A percentile compares a stretch with the other conserved stretches of the same genome.
These are phyloP conservation scores for Chrysosphaeria jannelii DNA, from an alignment of 2,329 filamentous ascomycete genomes.

Conservation along the genomic window DNA sequence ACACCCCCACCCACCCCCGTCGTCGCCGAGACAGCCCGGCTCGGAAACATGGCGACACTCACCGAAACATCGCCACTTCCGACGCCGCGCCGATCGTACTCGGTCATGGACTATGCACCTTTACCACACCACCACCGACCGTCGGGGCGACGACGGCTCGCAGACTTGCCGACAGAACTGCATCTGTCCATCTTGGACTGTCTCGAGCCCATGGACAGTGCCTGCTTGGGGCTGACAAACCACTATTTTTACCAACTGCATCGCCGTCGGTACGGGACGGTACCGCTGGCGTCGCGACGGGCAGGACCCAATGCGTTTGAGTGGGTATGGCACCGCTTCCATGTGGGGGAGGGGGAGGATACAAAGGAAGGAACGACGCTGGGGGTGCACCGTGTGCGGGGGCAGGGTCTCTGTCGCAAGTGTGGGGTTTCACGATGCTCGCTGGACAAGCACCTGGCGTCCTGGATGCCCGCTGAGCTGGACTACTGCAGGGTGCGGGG, in stretches of 20 bases:
- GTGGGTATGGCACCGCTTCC: slow-evolving; percentile 22
- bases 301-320: slow-evolving; percentile 30
- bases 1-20: slow-evolving; percentile 5
- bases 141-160: slow-evolving; percentile 15
- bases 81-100: slow-evolving; percentile 19
- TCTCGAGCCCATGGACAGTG: slow-evolving; percentile 32
- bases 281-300: slow-evolving; percentile 25
- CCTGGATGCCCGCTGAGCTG: slow-evolving; percentile 23
- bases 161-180: slow-evolving; percentile 25
- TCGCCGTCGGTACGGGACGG: slow-evolving; percentile 20
- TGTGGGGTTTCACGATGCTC: slow-evolving; percentile 30
- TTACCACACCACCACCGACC: slow-evolving; percentile 18
- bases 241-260: slow-evolving; percentile 27
- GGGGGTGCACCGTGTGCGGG: slow-evolving; percentile 19
- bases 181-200: slow-evolving; percentile 29
- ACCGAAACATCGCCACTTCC: background rate
- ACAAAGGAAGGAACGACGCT: slow-evolving; percentile 7
- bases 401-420: slow-evolving; percentile 30
- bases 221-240: slow-evolving; percentile 27
- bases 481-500: slow-evolving; percentile 31
- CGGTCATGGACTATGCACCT: slow-evolving; percentile 28
- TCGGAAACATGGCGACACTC: background rate
- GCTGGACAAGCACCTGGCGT: slow-evolving; percentile 28
- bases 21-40: slow-evolving; percentile 2
- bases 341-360: slow-evolving; percentile 1